Evolutionary conservation across 2,329 filamentous ascomycete genomes (phyloP), one percentile per base, ranked within the genome.

Genomic region (Tolypocladium ovalisporum): DNA sequence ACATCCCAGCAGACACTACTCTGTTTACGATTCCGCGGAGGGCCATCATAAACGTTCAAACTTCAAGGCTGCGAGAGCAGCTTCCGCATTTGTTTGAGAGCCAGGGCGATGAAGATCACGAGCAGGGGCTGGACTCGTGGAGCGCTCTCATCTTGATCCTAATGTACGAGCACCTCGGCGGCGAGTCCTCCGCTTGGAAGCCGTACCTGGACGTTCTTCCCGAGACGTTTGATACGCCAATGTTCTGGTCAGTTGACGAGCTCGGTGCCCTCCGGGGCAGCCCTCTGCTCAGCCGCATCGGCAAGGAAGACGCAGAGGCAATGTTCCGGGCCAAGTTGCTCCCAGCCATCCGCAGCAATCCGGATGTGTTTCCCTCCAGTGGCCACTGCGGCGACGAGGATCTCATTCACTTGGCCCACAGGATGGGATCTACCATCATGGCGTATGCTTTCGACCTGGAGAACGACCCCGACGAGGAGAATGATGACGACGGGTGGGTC

Each of bases 391-490:
- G 62, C 15, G 79, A 83, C 32, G 71, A 73, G 1, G 71, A 79
- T 29, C 68, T 84, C 1, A 61, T 82, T 2, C 60, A 63, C 9
- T 67, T 85, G 22, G 87, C 88, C 55, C 90, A 96, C 68, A 80
- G 84, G 10, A 92, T 96, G 86, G 91, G 89, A 1, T 92, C 87
- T 60, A 84, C 88, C 19, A 93, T 96, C 63, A 95, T 96, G 90
- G 87, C 90, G 0, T 96, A 96, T 68, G 90, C 90, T 0, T 96
- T 96, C 68, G 91, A 96, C 63, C 80, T 96, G 8, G 81, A 83
- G 53, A 76, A 76, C 9, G 74, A 78, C 0, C 80, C 84, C 5
- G 77, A 82, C 0, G 69, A 75, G 0, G 79, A 84, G 27, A 82
- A 84, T 3, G 81, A 85, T 2, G 81, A 84, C 15, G 84, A 85